Evolutionary conservation across 2,329 filamentous ascomycete genomes (phyloP), one percentile per base, ranked within the genome.

Genomic region (Aureobasidium sp.): DNA sequence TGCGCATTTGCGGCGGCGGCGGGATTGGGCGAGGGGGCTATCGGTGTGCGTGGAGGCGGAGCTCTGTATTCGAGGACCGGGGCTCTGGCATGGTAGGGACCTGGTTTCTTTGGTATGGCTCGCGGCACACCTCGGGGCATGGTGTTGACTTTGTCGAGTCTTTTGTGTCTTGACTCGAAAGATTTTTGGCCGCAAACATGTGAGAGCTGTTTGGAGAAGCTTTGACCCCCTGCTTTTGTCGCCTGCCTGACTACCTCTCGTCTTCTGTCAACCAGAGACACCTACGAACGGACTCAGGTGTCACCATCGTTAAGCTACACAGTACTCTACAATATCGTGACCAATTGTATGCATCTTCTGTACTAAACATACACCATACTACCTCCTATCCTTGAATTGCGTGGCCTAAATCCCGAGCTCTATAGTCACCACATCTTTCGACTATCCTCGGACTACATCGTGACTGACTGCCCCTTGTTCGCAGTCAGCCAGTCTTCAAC

Each of bases 1-100:
- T 58, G 41, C n/a, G 31, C 37, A 27, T 48, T 48, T 47, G 55
- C 55, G 34, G 68, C 63, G n/a, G 73, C 65, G 61, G 73, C 65
- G 20, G 63, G 42, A 2, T 45, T 25, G 25, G 45, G 3, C 4
- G n/a, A 12, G 14, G 42, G 8, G 25, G 34, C 27, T 49, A 51
- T 47, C 36, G 60, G 39, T 14, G 41, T 39, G 17, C 41, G 49
- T 34, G 48, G 60, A 14, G 48, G 60, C 31, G 49, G 49, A 1
- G 49, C 25, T 47, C 27, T 34, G 17, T 55, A 53, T 20, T 56
- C 37, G 25, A 37, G 36, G 47, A 53, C 17, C 17, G 59, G 48
- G 2, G 17, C 25, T 11, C 39, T 42, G 34, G 49, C 60, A 45
- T 56, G 60, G 34, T 62, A 62, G 11, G 60, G 60, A 37, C 60